Percentiles rank a stretch among this genome's conserved stretches.
Conservation (phyloP, 257 asterid genomes). For the Lantana camara region DNA sequence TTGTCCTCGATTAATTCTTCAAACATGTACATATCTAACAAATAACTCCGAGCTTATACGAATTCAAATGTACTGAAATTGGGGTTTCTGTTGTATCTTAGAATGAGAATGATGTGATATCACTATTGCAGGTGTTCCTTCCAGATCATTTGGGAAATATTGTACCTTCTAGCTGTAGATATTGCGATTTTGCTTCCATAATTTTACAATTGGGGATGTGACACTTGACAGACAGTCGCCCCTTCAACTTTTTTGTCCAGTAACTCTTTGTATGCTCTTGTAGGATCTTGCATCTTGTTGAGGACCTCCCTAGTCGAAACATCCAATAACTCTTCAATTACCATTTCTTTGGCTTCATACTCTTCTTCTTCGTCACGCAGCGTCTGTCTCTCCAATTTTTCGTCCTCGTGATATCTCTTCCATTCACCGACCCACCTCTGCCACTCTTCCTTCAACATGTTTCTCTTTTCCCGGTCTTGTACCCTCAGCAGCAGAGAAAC, state of each 20-base stretch:
- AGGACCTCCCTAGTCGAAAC: too few species aligned
- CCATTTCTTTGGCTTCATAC: constrained; percentile 87
- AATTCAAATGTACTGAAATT: not conserved
- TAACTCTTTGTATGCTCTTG: too few species aligned
- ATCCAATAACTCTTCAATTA: constrained; percentile 69
- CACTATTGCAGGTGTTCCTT: too few species aligned
- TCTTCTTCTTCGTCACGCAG: constrained; percentile 88
- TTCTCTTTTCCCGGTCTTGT: constrained; percentile 85
- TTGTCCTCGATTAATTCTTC: not conserved
- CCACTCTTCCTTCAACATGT: constrained; percentile 88
- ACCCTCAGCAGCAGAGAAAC: constrained; percentile 76
- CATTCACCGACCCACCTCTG: constrained; percentile 75
- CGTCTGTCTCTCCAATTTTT: constrained; percentile 65
- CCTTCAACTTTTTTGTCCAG: too few species aligned
- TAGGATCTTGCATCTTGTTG: too few species aligned
- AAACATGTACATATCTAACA: constrained; percentile 23
- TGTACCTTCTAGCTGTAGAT: too few species aligned
- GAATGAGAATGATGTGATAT: too few species aligned
- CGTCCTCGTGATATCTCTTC: constrained; percentile 74
- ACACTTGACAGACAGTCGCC: too few species aligned
- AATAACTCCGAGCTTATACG: not conserved
- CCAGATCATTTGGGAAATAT: too few species aligned
- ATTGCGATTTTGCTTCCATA: too few species aligned
- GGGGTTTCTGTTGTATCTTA: not conserved
- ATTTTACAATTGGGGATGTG: too few species aligned